These are phyloP conservation scores for Cutaneotrichosporon mucoides DNA, from an alignment of 1,284 basidiomycete genomes.

Conservation along the genomic window DNA sequence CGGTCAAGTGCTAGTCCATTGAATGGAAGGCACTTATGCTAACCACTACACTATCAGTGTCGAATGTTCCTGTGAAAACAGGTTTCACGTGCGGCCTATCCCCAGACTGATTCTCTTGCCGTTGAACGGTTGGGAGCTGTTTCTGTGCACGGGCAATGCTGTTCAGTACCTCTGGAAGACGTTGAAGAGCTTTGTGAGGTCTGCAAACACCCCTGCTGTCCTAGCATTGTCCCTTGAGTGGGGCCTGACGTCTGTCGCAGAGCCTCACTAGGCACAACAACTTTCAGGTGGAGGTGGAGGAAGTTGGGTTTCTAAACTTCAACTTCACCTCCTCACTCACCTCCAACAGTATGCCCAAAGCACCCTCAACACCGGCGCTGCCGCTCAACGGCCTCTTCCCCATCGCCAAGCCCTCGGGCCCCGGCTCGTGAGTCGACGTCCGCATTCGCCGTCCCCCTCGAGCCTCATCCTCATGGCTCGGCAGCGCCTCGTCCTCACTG, in stretches of 20 bases:
- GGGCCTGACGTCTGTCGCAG: neutral
- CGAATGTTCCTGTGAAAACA: neutral
- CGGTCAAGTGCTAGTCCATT: slow-evolving; percentile 3
- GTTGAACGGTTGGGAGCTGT: neutral
- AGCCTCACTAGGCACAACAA: no score
- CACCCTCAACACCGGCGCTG: slow-evolving; percentile 23
- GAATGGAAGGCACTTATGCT: slow-evolving; percentile 2
- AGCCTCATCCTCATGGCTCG: neutral
- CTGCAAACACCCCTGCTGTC: neutral
- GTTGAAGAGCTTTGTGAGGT: no score
- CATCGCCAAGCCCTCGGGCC: slow-evolving; percentile 49
- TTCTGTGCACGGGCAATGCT: no score
- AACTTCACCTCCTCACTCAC: neutral
- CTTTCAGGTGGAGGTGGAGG: neutral
- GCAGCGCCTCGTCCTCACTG: no score
- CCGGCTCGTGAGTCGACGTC: slow-evolving; percentile 38
- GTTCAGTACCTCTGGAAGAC: no score
- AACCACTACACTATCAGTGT: slow-evolving; percentile 5
- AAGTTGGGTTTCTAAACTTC: neutral
- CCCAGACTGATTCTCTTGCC: neutral
- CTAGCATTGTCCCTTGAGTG: neutral
- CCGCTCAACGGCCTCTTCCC: slow-evolving; percentile 50
- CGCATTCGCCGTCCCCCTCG: neutral
- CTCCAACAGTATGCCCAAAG: slow-evolving; percentile 5
- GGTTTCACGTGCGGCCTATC: neutral